Percentiles rank a stretch among this genome's conserved stretches.
These are phyloP conservation scores for Scheffersomyces illinoinensis DNA, from an alignment of 1,139 yeast species.

Conservation along the genomic window DNA sequence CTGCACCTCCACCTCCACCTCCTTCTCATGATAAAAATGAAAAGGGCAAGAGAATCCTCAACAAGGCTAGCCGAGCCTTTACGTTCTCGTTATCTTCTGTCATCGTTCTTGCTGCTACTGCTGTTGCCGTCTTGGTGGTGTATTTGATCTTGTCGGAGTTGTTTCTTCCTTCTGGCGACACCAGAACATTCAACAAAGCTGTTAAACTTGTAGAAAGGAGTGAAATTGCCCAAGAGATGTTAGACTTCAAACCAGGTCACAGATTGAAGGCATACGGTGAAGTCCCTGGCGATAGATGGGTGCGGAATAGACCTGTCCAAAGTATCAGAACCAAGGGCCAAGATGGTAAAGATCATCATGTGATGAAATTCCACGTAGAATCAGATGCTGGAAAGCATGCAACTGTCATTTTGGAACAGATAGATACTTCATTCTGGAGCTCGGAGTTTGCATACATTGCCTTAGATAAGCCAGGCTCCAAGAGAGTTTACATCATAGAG, in stretches of 20 bases:
- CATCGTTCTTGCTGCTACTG: constrained; percentile 66
- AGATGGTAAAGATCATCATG: constrained; percentile 76
- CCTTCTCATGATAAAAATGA: constrained; percentile 40
- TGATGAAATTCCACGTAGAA: constrained; percentile 86
- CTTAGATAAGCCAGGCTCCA: constrained; percentile 71
- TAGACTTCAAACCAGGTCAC: constrained; percentile 55
- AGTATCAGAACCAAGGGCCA: constrained; percentile 56
- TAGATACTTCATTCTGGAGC: constrained; percentile 62
- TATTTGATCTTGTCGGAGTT: constrained; percentile 77
- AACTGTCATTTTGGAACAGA: constrained; percentile 75
- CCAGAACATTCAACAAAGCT: constrained; percentile 85
- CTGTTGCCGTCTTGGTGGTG: constrained; percentile 67
- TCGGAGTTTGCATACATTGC: constrained; percentile 76
- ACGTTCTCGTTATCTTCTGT: constrained; percentile 63
- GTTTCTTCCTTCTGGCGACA: constrained; percentile 87
- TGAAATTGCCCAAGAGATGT: constrained; percentile 55
- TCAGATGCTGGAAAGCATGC: constrained; percentile 57
- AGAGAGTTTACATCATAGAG: constrained; percentile 70
- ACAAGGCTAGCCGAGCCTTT: constrained; percentile 52
- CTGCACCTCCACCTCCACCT: constrained; percentile 43
- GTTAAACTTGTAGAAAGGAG: constrained; percentile 74
- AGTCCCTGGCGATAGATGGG: constrained; percentile 70
- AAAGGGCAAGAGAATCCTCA: constrained; percentile 38
- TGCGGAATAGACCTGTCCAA: constrained; percentile 81
- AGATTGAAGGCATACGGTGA: constrained; percentile 87